Conservation (phyloP, 2,329 filamentous ascomycete species). For the Anthostomella pinea region DNA sequence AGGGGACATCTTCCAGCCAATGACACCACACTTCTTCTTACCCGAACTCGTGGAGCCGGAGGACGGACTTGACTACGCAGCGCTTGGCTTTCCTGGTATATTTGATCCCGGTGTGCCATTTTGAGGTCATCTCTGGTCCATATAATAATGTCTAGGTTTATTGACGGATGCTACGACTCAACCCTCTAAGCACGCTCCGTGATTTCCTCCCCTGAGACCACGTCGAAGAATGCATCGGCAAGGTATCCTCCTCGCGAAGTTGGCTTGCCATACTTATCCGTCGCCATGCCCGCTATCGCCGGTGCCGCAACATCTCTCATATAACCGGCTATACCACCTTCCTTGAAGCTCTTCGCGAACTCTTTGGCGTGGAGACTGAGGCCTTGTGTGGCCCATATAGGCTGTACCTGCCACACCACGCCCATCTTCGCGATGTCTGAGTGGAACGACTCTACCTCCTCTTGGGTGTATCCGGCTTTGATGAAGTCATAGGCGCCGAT, state of each 20-base stretch:
- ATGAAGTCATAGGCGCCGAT: constrained; percentile 1
- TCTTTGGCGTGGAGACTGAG: constrained; percentile 2
- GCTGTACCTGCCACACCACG: constrained; percentile 5
- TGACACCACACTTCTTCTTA: constrained; percentile 6
- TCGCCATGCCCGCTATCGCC: background rate
- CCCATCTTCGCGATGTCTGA: constrained; percentile 5
- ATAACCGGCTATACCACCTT: constrained; percentile 2
- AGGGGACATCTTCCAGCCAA: constrained; percentile 7
- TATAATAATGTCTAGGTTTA: no score
- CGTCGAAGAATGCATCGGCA: constrained; percentile 4
- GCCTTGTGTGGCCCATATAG: constrained; percentile 4
- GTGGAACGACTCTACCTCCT: constrained; percentile 2
- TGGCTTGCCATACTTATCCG: constrained; percentile 4
- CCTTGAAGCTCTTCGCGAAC: constrained; percentile 1
- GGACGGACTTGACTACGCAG: constrained; percentile 3
- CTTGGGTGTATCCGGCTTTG: constrained; percentile 1
- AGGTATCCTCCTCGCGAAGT: constrained; percentile 1
- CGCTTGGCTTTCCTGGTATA: constrained; percentile 5
- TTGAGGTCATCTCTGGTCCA: no score
- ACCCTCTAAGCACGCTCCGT: no score
- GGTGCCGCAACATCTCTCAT: background rate
- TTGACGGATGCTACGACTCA: no score
- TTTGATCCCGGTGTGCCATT: constrained; percentile 1
- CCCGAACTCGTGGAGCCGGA: background rate
- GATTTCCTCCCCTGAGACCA: constrained; percentile 1